A percentile compares a stretch with the other conserved stretches of the same genome.
Conservation (phyloP, 495 filamentous ascomycete genomes). For the Talaromyces thailandensis region DNA sequence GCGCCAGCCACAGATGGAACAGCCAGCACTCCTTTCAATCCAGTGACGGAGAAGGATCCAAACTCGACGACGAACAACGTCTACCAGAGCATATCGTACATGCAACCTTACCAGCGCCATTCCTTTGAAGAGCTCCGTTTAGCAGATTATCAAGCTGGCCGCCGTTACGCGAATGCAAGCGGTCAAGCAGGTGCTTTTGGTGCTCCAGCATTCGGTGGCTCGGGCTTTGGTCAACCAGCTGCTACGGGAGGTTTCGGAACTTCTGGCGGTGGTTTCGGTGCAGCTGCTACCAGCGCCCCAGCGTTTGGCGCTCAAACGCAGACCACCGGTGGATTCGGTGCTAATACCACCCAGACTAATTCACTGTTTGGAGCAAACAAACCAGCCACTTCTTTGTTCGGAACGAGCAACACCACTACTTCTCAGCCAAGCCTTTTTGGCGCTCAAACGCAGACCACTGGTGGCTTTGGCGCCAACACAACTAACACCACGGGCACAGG, state of each 20-base stretch:
- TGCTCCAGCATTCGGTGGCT: constrained; percentile 31
- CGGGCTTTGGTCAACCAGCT: constrained; percentile 6
- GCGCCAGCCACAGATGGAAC: constrained; percentile 55
- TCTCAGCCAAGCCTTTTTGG: constrained; percentile 17
- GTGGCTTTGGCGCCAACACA: constrained; percentile 18
- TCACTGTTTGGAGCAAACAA: constrained; percentile 32
- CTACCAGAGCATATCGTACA: constrained; percentile 83
- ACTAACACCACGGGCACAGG: constrained; percentile 18
- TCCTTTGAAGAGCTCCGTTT: constrained; percentile 86
- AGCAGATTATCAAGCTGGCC: constrained; percentile 81
- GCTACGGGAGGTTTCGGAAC: constrained; percentile 30
- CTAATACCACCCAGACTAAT: constrained; percentile 24
- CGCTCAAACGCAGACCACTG: constrained; percentile 4
- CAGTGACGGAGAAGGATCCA: constrained; percentile 74
- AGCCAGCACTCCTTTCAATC: constrained; percentile 60
- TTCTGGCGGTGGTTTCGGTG: constrained; percentile 44
- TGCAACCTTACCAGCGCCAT: constrained; percentile 77
- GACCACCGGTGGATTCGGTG: constrained; percentile 50
- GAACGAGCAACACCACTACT: constrained; percentile 14
- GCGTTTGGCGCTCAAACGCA: constrained; percentile 35
- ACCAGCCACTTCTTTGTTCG: constrained; percentile 32
- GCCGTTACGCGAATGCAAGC: constrained; percentile 69
- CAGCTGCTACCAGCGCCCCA: constrained; percentile 34
- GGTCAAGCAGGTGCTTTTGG: constrained; percentile 83
- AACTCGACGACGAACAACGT: constrained; percentile 51